Conservation (phyloP, 495 filamentous ascomycete genomes). For the Hypoxylon trugodes region DNA sequence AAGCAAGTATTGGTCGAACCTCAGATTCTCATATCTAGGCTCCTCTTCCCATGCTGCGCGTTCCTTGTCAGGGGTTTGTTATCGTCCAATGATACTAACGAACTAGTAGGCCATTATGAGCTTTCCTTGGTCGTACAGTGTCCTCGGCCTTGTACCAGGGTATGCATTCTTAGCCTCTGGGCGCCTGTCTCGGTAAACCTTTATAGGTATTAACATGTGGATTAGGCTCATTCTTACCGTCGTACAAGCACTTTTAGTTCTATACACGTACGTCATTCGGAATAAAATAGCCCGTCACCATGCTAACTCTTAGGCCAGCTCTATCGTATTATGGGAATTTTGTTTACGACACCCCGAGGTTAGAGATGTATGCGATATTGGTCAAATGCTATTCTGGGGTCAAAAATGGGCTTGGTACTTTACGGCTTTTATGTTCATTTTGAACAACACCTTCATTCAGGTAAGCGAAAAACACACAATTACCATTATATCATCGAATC, state of each 20-base stretch:
- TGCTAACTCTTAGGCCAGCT: conserved; percentile 46
- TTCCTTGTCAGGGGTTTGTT: background rate
- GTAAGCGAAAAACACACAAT: conserved; percentile 47
- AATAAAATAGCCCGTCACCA: background rate
- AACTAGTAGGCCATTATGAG: conserved; percentile 79
- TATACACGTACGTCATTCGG: conserved; percentile 68
- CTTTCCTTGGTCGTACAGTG: conserved; percentile 88
- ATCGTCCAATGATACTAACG: conserved; percentile 21
- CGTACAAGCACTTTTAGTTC: conserved; percentile 73
- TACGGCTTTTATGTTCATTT: conserved; percentile 86
- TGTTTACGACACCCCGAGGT: conserved; percentile 87
- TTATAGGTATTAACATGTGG: conserved; percentile 15
- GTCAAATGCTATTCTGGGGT: conserved; percentile 85
- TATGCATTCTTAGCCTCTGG: conserved; percentile 39
- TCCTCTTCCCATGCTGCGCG: background rate
- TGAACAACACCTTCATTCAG: conserved; percentile 92
- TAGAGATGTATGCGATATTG: conserved; percentile 89
- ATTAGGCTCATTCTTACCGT: conserved; percentile 75
- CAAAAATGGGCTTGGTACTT: conserved; percentile 81
- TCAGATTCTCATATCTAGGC: background rate
- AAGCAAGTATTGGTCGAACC: background rate
- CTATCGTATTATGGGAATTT: conserved; percentile 85
- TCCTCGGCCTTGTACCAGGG: conserved; percentile 86
- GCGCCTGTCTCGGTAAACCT: conserved; percentile 1
- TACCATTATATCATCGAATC: background rate